phyloP scores from a whole-genome alignment of 345 rosid genomes.

The Eucalyptus sp. region DNA sequence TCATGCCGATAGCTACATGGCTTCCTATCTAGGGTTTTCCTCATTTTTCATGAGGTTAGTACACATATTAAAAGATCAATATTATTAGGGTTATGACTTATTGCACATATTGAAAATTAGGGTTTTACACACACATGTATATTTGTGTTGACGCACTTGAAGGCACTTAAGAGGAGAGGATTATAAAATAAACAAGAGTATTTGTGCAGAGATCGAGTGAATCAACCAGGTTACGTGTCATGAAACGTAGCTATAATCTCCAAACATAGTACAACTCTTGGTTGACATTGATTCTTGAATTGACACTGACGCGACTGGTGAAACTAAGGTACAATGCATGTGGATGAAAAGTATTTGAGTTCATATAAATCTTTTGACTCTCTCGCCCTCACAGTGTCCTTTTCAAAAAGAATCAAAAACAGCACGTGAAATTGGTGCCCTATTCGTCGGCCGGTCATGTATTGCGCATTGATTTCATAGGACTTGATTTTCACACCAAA shows the following conservation, averaged over 20 bases:
- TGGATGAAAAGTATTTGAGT: background rate
- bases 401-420: background rate
- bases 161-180: background rate
- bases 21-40: background rate
- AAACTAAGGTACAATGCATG: background rate
- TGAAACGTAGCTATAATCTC: background rate
- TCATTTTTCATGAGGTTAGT: background rate
- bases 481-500: background rate
- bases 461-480: background rate
- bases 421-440: background rate
- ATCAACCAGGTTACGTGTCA: too few species aligned
- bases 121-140: background rate
- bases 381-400: background rate
- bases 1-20: too few species aligned
- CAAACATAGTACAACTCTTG: background rate
- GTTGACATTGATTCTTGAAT: background rate
- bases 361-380: background rate
- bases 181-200: too few species aligned
- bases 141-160: too few species aligned
- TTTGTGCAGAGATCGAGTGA: too few species aligned
- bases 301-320: background rate
- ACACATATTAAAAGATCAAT: background rate
- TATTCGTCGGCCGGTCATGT: background rate
- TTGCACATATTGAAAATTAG: background rate
- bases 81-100: background rate